phyloP scores from a whole-genome alignment of 2,329 filamentous ascomycete species.

The Exophiala phaeomuriformis region DNA sequence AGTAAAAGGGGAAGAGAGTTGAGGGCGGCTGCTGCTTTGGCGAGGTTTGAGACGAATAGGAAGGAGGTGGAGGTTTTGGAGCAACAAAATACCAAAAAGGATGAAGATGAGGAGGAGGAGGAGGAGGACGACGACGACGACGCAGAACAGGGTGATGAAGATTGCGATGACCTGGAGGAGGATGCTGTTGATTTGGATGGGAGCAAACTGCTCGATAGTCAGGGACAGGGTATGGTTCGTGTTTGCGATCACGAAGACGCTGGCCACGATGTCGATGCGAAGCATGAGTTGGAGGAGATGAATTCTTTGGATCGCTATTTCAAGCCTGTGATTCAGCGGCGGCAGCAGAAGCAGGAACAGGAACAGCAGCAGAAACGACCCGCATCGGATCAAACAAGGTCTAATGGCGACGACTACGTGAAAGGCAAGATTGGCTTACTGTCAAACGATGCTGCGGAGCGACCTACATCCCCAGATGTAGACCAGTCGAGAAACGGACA shows the following conservation, averaged over 20 bases:
- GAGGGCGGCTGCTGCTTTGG: constrained; percentile 67
- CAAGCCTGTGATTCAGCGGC: constrained; percentile 1
- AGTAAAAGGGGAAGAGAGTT: constrained; percentile 69
- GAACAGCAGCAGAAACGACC: background rate
- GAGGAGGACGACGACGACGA: constrained; percentile 32
- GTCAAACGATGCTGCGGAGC: background rate
- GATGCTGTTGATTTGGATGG: constrained; percentile 61
- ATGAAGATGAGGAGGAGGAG: constrained; percentile 32
- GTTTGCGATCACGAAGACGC: constrained; percentile 66
- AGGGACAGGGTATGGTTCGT: constrained; percentile 62
- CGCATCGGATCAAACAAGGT: background rate
- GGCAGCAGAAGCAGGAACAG: background rate
- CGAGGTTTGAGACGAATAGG: constrained; percentile 54
- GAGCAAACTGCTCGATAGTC: constrained; percentile 55
- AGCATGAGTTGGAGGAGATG: constrained; percentile 62
- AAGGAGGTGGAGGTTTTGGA: constrained; percentile 29
- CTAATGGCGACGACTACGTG: background rate
- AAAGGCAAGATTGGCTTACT: background rate
- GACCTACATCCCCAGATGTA: no score
- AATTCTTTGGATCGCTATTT: constrained; percentile 38
- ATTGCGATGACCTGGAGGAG: constrained; percentile 36
- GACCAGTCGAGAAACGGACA: no score
- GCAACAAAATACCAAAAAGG: constrained; percentile 1
- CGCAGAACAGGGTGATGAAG: constrained; percentile 32
- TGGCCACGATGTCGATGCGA: constrained; percentile 47